Evolutionary conservation across 805 yeast genomes (phyloP), one percentile per base, ranked within the genome.

Genomic region (Candida xiaguanensis): DNA sequence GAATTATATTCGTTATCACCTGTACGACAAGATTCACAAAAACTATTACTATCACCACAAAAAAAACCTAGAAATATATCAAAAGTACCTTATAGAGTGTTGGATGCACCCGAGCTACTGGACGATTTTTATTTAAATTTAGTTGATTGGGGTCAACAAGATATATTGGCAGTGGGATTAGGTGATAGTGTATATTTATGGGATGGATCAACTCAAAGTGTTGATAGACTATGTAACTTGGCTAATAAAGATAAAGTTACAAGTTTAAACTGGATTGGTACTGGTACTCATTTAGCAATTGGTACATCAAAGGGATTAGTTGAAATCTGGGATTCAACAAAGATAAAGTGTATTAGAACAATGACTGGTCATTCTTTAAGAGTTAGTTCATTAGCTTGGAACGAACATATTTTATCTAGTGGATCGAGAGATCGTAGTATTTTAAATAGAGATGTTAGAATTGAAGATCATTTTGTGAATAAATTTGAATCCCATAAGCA

Each of bases 61-160:
- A 87, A 82, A 60, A 83, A 79, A 52, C 78, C 84, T 1, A 66
- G 99, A 32, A 74, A 77, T 22, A 85, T 93, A 15, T 72, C 93
- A 3, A 86, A 85, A 53, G 86, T 89, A 1, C 98, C 99, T 0
- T 89, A 84, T 54, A 73, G 96, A 40, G 97, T 91, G 4, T 72
- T 91, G 31, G 99, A 91, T 63, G 99, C 99, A 0, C 99, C 98
- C 0, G 95, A 88, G 34, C 67, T 93, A 16, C 88, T 88, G 5
- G 98, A 93, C 58, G 98, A 91, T 57, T 91, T 90, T 55, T 91
- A 91, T 57, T 72, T 89, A 36, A 93, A 93, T 52, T 70, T 93
- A 41, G 85, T 93, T 1, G 98, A 93, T 57, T 91, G 99, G 99
- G 95, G 97, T 0, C 77, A 87, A 18, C 87, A 82, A 42, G 95